phyloP scores from a whole-genome alignment of 352 stramenopile species.

The Lagenidium sp. region DNA sequence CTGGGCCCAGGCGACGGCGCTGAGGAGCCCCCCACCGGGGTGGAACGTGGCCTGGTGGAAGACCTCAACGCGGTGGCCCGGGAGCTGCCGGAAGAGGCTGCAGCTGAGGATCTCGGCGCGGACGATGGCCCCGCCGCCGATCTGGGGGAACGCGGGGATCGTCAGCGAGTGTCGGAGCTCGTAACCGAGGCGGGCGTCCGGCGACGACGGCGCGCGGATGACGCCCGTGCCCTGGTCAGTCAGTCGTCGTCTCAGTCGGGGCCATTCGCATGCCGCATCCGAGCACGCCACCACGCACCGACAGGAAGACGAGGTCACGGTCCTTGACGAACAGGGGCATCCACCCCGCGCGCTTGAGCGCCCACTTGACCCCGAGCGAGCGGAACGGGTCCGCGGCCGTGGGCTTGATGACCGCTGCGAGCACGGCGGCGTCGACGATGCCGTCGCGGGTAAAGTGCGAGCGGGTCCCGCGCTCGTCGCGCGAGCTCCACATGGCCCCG shows the following conservation, averaged over 20 bases:
- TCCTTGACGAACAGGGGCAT: conserved; percentile 24
- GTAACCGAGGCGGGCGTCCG: conserved; percentile 53
- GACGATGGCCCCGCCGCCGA: conserved; percentile 36
- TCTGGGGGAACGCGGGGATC: conserved; percentile 37
- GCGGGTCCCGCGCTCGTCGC: conserved; percentile 43
- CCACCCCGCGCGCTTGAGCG: conserved; percentile 8
- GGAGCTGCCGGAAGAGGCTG: conserved; percentile 57
- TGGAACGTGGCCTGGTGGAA: conserved; percentile 58
- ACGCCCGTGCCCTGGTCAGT: conserved; percentile 46
- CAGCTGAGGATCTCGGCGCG: conserved; percentile 55
- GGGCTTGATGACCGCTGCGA: conserved; percentile 33
- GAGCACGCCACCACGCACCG: conserved; percentile 29
- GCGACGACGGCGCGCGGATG: conserved; percentile 14
- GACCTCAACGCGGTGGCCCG: conserved; percentile 39
- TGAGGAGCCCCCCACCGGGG: conserved; percentile 32
- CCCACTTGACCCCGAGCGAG: conserved; percentile 58
- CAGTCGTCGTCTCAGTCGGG: no score
- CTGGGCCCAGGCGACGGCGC: conserved; percentile 31
- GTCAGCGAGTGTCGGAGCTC: conserved; percentile 63
- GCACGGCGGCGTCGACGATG: conserved; percentile 35
- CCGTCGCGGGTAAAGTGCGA: conserved; percentile 42
- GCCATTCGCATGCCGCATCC: conserved; percentile 18
- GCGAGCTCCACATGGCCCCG: conserved; percentile 29
- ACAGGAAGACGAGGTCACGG: conserved; percentile 56
- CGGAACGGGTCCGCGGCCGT: conserved; percentile 41